Percentiles rank a stretch among this genome's conserved stretches.
Evolutionary conservation across 345 rosid species (phyloP).

Genomic region (Pugionium cornutum): DNA sequence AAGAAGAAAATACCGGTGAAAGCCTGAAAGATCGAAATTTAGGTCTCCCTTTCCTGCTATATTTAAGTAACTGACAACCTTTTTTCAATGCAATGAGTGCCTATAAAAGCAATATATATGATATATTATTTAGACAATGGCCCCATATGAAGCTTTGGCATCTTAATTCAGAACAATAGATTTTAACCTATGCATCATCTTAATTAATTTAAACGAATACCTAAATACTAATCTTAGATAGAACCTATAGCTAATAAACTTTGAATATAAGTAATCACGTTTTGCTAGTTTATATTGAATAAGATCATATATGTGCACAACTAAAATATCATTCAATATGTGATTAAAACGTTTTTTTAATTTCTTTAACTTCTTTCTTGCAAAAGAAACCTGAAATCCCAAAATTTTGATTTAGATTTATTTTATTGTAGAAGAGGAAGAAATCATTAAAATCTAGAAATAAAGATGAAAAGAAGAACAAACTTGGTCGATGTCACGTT

Average conservation of each 20-base stretch:
- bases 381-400: background rate
- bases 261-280: too few relatives aligned
- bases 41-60: constrained; percentile 91
- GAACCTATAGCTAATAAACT: too few relatives aligned
- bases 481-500: constrained; percentile 88
- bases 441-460: constrained; percentile 2
- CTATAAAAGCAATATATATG: constrained; percentile 42
- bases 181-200: too few relatives aligned
- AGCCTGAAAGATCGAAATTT: constrained; percentile 83
- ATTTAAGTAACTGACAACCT: constrained; percentile 84
- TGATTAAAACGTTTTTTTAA: too few relatives aligned
- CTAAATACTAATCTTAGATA: too few relatives aligned
- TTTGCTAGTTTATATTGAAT: too few relatives aligned
- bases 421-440: background rate
- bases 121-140: background rate
- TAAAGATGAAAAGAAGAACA: constrained; percentile 8
- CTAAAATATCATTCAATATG: too few relatives aligned
- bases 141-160: background rate
- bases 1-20: constrained; percentile 54
- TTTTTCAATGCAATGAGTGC: constrained; percentile 79
- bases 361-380: constrained; percentile 5
- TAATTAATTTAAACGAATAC: too few relatives aligned
- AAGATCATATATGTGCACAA: background rate
- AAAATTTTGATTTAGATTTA: background rate
- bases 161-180: too few relatives aligned